Percentiles rank a stretch among this genome's conserved stretches.
Evolutionary conservation across 352 stramenopile genomes (phyloP).

Genomic region (Phytophthora vignae): DNA sequence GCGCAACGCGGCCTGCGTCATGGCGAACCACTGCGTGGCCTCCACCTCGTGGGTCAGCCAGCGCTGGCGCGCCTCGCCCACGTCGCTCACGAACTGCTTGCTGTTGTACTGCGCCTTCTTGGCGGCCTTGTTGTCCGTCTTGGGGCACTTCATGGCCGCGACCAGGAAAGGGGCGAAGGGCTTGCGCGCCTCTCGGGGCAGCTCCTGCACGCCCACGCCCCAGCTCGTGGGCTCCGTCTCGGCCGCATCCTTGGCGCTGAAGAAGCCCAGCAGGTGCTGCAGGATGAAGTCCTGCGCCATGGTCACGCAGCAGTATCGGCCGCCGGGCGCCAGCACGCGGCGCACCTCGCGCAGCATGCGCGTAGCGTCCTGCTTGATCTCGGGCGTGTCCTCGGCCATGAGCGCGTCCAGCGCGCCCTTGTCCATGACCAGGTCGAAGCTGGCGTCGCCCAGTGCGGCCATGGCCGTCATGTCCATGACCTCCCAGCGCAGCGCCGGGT

Average conservation of each 20-base stretch:
- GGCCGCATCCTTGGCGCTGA: constrained; percentile 30
- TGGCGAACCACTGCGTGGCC: constrained; percentile 67
- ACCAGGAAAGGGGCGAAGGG: constrained; percentile 66
- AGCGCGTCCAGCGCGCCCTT: constrained; percentile 86
- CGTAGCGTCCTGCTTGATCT: constrained; percentile 50
- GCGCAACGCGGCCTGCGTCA: constrained; percentile 58
- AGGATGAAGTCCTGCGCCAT: constrained; percentile 86
- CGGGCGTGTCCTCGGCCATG: constrained; percentile 58
- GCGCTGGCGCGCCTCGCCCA: constrained; percentile 39
- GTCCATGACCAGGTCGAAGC: constrained; percentile 83
- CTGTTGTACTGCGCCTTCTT: constrained; percentile 52
- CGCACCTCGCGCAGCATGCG: constrained; percentile 77
- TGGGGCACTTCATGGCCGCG: constrained; percentile 47
- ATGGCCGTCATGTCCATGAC: constrained; percentile 88
- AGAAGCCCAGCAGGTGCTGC: constrained; percentile 60
- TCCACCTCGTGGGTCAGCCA: constrained; percentile 69
- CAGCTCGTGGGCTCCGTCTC: constrained; percentile 21
- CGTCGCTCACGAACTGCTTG: constrained; percentile 48
- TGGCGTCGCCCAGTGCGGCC: constrained; percentile 40
- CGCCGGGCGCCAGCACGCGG: constrained; percentile 62
- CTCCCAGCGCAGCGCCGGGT: constrained; percentile 66
- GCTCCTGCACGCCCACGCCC: constrained; percentile 50
- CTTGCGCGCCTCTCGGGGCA: constrained; percentile 51
- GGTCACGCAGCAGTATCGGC: constrained; percentile 80
- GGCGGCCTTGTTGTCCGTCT: constrained; percentile 23